phyloP scores from a whole-genome alignment of 179 eudicot genomes.

The Spinacia oleracea region DNA sequence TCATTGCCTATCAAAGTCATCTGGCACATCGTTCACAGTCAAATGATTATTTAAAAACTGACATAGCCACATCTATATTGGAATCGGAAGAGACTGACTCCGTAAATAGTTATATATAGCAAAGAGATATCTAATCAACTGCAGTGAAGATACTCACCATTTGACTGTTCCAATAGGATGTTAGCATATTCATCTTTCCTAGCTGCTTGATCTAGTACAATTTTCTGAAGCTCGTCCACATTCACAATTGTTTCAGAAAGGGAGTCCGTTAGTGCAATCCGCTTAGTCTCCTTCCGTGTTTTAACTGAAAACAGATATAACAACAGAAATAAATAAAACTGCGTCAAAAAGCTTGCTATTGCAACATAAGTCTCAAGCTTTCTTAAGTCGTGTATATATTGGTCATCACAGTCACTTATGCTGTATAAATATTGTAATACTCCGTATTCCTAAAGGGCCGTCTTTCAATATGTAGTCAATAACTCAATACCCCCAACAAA shows the following conservation, averaged over 20 bases:
- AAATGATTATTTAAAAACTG: not conserved
- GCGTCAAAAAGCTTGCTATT: not conserved
- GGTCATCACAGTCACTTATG: not conserved
- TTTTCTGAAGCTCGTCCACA: conserved; percentile 60
- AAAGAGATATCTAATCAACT: not conserved
- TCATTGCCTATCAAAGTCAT: too few species aligned
- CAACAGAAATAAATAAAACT: conserved; percentile 5
- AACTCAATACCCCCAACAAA: not conserved
- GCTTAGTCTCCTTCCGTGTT: conserved; percentile 78
- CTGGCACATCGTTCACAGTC: not conserved
- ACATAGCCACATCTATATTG: not conserved
- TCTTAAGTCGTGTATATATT: not conserved
- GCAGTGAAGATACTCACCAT: conserved; percentile 41
- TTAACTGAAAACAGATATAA: conserved; percentile 49
- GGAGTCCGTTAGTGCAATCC: conserved; percentile 61
- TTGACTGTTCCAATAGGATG: conserved; percentile 60
- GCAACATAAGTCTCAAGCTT: not conserved
- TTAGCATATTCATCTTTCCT: conserved; percentile 62
- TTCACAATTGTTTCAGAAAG: conserved; percentile 57
- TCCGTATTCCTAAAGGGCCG: not conserved
- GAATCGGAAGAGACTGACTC: not conserved
- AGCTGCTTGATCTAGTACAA: conserved; percentile 57
- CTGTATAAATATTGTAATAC: not conserved
- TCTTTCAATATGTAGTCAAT: not conserved
- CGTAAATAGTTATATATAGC: not conserved